Evolutionary conservation across 768 basidiomycete species (phyloP), one percentile per base, ranked within the genome.

Genomic region (Russula sp.): DNA sequence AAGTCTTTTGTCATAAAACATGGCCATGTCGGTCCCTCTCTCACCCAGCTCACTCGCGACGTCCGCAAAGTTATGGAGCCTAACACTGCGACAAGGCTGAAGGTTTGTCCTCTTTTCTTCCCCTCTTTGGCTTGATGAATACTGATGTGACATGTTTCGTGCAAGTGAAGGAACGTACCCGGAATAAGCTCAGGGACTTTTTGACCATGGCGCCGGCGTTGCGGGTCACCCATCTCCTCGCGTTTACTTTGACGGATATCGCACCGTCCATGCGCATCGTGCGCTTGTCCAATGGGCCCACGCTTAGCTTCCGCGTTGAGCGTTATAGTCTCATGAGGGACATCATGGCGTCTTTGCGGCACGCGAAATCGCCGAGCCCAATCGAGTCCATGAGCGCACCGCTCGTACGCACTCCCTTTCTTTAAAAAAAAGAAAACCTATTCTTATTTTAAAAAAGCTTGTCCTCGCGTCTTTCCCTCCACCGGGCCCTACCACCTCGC

Each of bases 1-100:
- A 96, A 91, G 77, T 94, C 94, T 0, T 98, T 99, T 72, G 90
- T 99, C 64, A 91, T 99, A 73, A 96, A 95, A 75, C 92, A 95
- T 77, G 97, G 97, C 46, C 86, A 88, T 62, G 94, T 98, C 34
- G 96, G 97, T 22, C 80, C 83, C 55, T 93, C 92, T 9, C 79
- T 98, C 61, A 77, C 86, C 5, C 92, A 94, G 72, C 88, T 99
- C 42, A 95, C 98, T 22, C 84, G 91, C 61, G 96, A 99, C 77
- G 79, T 97, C 72, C 81, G 97, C 71, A 91, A 92, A 75, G 92
- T 97, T 65, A 92, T 99, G 92, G 97, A 99, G 74, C 97, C 97
- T 64, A 93, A 98, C 72, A 99, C 97, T 16, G 97, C 96, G 22
- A 88, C 87, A 67, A 83, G 97, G 56, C 81, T 99, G n/a, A 87